These are phyloP conservation scores for Tillandsia fasciculata DNA, from an alignment of 176 grass and related monocot genomes.

Conservation along the genomic window DNA sequence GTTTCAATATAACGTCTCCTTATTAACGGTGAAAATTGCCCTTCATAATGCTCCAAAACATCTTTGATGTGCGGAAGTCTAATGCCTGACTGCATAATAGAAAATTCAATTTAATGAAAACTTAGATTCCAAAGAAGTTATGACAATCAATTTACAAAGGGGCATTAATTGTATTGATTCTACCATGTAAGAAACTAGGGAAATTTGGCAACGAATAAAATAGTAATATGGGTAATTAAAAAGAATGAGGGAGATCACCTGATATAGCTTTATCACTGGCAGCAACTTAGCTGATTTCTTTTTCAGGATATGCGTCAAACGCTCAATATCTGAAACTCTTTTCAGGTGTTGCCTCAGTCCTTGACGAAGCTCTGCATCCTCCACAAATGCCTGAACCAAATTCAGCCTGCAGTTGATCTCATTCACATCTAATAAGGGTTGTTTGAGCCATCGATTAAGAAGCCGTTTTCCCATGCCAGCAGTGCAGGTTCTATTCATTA, in stretches of 20 bases:
- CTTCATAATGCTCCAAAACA: slow-evolving; percentile 68
- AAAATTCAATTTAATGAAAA: slow-evolving; percentile 14
- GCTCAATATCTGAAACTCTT: slow-evolving; percentile 77
- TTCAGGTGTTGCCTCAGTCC: slow-evolving; percentile 77
- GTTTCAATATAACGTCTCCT: slow-evolving; percentile 43
- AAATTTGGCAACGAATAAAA: background rate
- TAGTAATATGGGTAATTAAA: slow-evolving; percentile 13
- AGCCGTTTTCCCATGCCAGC: slow-evolving; percentile 93
- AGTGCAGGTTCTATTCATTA: slow-evolving; percentile 97
- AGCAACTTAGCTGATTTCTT: slow-evolving; percentile 61
- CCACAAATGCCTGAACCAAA: slow-evolving; percentile 82
- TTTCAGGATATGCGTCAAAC: slow-evolving; percentile 49
- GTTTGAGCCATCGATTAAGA: slow-evolving; percentile 89
- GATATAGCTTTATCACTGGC: slow-evolving; percentile 92
- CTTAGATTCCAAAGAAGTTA: background rate
- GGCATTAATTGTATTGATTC: no score
- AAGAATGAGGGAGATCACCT: slow-evolving; percentile 30
- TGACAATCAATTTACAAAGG: background rate
- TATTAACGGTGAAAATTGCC: slow-evolving; percentile 68
- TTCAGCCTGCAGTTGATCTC: slow-evolving; percentile 85
- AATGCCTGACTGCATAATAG: slow-evolving; percentile 56
- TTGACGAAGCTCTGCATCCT: slow-evolving; percentile 71
- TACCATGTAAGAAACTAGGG: no score
- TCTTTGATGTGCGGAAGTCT: slow-evolving; percentile 48
- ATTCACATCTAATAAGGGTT: slow-evolving; percentile 73